Percentiles rank a stretch among this genome's conserved stretches.
Evolutionary conservation across 2,329 filamentous ascomycete genomes (phyloP).

Genomic region (Botryotinia convoluta): DNA sequence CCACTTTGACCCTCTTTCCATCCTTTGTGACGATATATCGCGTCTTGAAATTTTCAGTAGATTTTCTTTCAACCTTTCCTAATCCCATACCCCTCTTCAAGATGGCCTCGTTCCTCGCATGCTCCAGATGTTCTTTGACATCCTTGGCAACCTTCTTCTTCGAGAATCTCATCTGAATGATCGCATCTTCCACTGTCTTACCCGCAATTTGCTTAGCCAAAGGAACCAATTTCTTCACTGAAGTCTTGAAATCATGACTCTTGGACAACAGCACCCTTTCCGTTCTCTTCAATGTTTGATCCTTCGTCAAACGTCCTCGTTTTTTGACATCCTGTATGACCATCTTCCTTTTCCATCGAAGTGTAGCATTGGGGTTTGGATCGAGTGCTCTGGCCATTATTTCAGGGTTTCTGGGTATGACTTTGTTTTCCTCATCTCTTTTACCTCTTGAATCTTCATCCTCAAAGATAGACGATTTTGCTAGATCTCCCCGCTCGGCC

Average conservation of each 20-base stretch:
- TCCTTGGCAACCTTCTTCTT: conserved; percentile 89
- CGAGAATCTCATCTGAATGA: conserved; percentile 91
- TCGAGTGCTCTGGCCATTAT: conserved; percentile 65
- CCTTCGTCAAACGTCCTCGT: conserved; percentile 63
- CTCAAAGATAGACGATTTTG: conserved; percentile 52
- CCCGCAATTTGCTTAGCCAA: conserved; percentile 85
- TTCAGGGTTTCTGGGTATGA: conserved; percentile 43
- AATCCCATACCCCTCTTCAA: conserved; percentile 84
- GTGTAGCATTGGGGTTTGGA: conserved; percentile 69
- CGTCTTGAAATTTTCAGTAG: conserved; percentile 40
- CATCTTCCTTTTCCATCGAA: conserved; percentile 80
- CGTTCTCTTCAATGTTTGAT: conserved; percentile 64
- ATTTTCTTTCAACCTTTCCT: conserved; percentile 34
- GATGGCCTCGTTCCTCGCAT: conserved; percentile 78
- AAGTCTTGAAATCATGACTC: conserved; percentile 76
- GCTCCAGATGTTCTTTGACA: conserved; percentile 73
- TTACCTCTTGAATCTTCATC: conserved; percentile 39
- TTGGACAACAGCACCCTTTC: conserved; percentile 57
- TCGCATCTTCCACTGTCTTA: conserved; percentile 91
- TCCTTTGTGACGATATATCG: conserved; percentile 69
- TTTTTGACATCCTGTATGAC: conserved; percentile 72
- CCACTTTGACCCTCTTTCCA: conserved; percentile 67
- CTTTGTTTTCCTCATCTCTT: conserved; percentile 23
- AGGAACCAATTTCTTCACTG: conserved; percentile 85
- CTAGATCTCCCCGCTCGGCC: conserved; percentile 46